Evolutionary conservation across 371 early-diverging fungal species (phyloP).

Genomic region (Synchytrium microbalum): DNA sequence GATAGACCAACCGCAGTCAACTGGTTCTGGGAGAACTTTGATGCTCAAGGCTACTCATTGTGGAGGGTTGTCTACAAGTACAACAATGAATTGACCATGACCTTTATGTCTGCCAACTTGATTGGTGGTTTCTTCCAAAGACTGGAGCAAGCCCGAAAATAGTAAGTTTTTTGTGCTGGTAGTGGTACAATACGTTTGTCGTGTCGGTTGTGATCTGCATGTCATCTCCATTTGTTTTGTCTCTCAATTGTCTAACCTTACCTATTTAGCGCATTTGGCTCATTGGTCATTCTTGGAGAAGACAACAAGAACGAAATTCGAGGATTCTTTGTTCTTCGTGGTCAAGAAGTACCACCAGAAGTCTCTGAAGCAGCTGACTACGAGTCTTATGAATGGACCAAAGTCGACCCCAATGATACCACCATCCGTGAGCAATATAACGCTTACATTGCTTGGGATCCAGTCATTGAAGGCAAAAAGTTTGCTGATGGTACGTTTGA

Average conservation of each 20-base stretch:
- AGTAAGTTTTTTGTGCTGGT: constrained; percentile 24
- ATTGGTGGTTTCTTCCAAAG: constrained; percentile 87
- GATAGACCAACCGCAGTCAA: constrained; percentile 67
- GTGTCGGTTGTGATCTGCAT: neutral
- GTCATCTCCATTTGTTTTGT: neutral
- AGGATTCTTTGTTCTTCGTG: constrained; percentile 91
- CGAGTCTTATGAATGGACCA: constrained; percentile 74
- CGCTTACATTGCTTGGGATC: constrained; percentile 42
- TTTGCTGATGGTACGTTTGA: constrained; percentile 66
- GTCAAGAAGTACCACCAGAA: constrained; percentile 78
- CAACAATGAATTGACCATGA: constrained; percentile 69
- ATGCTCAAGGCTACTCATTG: constrained; percentile 78
- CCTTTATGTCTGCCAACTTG: constrained; percentile 84
- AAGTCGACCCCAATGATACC: constrained; percentile 66
- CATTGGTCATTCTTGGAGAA: constrained; percentile 75
- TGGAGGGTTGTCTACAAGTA: constrained; percentile 85
- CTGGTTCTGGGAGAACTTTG: constrained; percentile 91
- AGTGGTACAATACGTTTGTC: too few species aligned
- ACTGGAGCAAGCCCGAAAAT: constrained; percentile 88
- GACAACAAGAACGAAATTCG: constrained; percentile 83
- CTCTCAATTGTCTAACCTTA: neutral
- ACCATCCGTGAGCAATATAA: constrained; percentile 49
- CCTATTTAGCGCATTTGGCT: constrained; percentile 65
- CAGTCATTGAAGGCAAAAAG: constrained; percentile 42
- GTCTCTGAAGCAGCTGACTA: constrained; percentile 83